Evolutionary conservation across 179 eudicot species (phyloP).

Genomic region (Actinidia polygama): DNA sequence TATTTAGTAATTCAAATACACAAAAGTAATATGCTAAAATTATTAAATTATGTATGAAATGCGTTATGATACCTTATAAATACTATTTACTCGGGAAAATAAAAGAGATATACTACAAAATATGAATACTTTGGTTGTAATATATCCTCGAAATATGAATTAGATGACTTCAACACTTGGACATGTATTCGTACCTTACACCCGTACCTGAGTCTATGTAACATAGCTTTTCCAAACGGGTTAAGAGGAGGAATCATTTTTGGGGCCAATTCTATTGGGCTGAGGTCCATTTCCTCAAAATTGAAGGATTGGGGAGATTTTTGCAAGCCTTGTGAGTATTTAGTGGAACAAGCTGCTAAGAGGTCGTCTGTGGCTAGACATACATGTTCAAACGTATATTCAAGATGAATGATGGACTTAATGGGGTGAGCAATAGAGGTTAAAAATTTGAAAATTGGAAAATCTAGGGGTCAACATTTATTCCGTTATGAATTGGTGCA

Average conservation of each 20-base stretch:
- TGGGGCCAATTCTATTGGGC: slow-evolving; percentile 78
- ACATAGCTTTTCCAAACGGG: not conserved
- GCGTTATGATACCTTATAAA: too few species aligned
- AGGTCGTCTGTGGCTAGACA: slow-evolving; percentile 68
- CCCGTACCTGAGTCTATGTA: too few species aligned
- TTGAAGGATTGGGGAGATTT: slow-evolving; percentile 82
- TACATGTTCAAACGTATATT: not conserved
- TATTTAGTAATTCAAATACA: too few species aligned
- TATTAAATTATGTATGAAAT: too few species aligned
- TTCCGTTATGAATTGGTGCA: not conserved
- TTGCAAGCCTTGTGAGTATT: slow-evolving; percentile 78
- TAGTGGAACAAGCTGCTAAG: slow-evolving; percentile 67
- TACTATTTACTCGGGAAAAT: too few species aligned
- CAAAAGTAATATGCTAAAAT: too few species aligned
- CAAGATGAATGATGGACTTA: not conserved
- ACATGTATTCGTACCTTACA: too few species aligned
- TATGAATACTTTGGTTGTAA: too few species aligned
- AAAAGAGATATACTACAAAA: too few species aligned
- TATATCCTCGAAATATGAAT: too few species aligned
- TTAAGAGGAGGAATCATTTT: slow-evolving; percentile 82
- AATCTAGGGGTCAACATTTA: not conserved
- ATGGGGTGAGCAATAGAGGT: not conserved
- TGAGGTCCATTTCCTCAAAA: slow-evolving; percentile 67
- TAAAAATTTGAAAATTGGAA: not conserved
- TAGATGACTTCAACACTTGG: too few species aligned